Percentiles rank a stretch among this genome's conserved stretches.
Evolutionary conservation across 2,329 filamentous ascomycete species (phyloP).

Genomic region (Sodiomyces alkalinus): DNA sequence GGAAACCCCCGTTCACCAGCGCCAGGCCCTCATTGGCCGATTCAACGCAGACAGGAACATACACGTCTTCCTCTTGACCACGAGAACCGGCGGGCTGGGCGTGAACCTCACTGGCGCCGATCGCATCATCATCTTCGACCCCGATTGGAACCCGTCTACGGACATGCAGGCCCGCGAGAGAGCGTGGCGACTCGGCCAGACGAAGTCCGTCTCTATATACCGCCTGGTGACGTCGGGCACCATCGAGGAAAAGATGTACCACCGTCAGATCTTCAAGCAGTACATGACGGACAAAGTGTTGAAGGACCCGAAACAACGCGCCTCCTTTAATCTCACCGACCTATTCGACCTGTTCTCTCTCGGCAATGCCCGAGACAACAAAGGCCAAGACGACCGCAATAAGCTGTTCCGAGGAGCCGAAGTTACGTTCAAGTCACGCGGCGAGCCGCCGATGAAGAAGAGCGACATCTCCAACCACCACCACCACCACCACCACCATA

Average conservation of each 20-base stretch:
- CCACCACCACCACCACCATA: too few species aligned
- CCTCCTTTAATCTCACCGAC: slow-evolving; percentile 79
- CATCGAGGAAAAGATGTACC: slow-evolving; percentile 98
- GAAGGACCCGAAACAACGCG: slow-evolving; percentile 83
- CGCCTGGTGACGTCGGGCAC: slow-evolving; percentile 96
- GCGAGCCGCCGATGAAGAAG: too few species aligned
- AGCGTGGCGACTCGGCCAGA: slow-evolving; percentile 91
- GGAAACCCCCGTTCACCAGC: slow-evolving; percentile 69
- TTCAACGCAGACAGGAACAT: slow-evolving; percentile 75
- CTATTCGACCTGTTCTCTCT: slow-evolving; percentile 84
- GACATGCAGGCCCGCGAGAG: slow-evolving; percentile 90
- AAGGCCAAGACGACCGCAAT: slow-evolving; percentile 66
- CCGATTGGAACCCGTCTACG: slow-evolving; percentile 96
- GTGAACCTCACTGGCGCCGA: slow-evolving; percentile 92
- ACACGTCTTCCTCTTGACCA: slow-evolving; percentile 85
- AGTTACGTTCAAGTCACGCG: slow-evolving; percentile 30
- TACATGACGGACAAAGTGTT: slow-evolving; percentile 94
- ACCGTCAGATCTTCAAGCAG: slow-evolving; percentile 96
- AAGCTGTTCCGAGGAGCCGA: slow-evolving; percentile 80
- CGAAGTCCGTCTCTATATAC: slow-evolving; percentile 88
- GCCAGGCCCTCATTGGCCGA: slow-evolving; percentile 80
- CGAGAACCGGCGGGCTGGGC: slow-evolving; percentile 85
- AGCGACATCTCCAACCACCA: too few species aligned
- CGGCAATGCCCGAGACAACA: slow-evolving; percentile 40
- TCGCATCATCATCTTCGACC: slow-evolving; percentile 94